Evolutionary conservation across 2,329 filamentous ascomycete species (phyloP).

Genomic region (Hortaea sp.): DNA sequence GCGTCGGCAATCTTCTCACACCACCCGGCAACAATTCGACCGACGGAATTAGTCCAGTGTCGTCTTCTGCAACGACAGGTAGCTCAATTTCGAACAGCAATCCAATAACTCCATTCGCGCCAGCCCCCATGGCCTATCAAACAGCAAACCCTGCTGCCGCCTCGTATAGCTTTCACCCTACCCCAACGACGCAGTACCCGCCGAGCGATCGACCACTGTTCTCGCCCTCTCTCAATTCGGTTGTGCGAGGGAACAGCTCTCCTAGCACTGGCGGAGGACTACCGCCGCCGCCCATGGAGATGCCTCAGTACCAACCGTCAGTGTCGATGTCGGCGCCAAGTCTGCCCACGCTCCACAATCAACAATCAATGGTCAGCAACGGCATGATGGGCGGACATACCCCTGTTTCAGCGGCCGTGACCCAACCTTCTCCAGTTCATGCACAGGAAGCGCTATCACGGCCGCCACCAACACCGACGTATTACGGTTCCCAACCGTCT

Average conservation of each 20-base stretch:
- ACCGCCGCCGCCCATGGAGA: constrained; percentile 53
- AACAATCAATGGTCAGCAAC: constrained; percentile 35
- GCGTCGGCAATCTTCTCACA: constrained; percentile 53
- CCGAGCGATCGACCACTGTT: constrained; percentile 31
- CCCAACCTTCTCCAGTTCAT: constrained; percentile 43
- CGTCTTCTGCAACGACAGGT: constrained; percentile 48
- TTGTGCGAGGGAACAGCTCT: constrained; percentile 45
- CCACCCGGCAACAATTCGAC: constrained; percentile 50
- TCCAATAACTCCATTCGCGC: background rate
- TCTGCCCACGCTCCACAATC: constrained; percentile 33
- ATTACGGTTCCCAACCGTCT: constrained; percentile 48
- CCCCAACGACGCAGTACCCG: background rate
- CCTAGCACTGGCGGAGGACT: constrained; percentile 54
- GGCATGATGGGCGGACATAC: constrained; percentile 36
- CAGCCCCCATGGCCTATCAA: background rate
- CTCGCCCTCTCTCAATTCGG: constrained; percentile 46
- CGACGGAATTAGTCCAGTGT: constrained; percentile 54
- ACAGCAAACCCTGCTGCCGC: constrained; percentile 33
- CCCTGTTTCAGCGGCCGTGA: constrained; percentile 21
- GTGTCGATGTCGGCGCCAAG: constrained; percentile 47
- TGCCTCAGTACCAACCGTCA: constrained; percentile 47
- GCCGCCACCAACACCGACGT: constrained; percentile 50
- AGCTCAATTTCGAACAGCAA: constrained; percentile 48
- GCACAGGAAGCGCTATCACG: constrained; percentile 49
- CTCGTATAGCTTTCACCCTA: constrained; percentile 39